Conservation (phyloP, 805 yeast genomes). For the Starmerella riodocensis region DNA sequence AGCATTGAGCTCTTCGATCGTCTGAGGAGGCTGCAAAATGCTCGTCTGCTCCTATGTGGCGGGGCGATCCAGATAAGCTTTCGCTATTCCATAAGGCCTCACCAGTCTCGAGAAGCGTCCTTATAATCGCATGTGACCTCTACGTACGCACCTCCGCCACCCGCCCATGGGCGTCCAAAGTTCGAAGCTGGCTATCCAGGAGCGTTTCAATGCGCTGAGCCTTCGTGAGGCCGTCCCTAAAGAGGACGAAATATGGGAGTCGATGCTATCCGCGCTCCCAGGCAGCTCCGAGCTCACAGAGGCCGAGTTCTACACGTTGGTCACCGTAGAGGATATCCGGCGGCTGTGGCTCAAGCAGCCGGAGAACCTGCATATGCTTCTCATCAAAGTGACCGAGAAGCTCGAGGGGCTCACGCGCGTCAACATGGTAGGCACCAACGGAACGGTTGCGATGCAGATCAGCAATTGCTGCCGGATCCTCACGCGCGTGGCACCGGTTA, state of each 20-base stretch:
- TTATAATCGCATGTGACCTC: too few species aligned
- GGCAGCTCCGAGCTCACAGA: slow-evolving; percentile 37
- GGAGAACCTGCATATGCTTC: slow-evolving; percentile 42
- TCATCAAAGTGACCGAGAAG: slow-evolving; percentile 33
- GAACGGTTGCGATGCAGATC: slow-evolving; percentile 28
- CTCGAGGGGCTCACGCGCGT: slow-evolving; percentile 24
- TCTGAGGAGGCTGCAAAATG: too few species aligned
- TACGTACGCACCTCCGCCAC: too few species aligned
- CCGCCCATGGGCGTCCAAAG: slow-evolving; percentile 71
- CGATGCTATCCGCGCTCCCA: slow-evolving; percentile 39
- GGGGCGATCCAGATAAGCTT: too few species aligned
- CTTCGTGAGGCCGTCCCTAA: slow-evolving; percentile 25
- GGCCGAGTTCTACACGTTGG: slow-evolving; percentile 32
- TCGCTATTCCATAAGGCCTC: too few species aligned
- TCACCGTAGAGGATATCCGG: slow-evolving; percentile 47
- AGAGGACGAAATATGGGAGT: slow-evolving; percentile 27
- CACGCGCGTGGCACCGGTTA: slow-evolving; percentile 50
- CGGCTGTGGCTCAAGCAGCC: slow-evolving; percentile 45
- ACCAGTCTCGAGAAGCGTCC: too few species aligned
- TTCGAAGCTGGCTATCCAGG: slow-evolving; percentile 47
- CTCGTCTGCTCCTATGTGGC: too few species aligned
- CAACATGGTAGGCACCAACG: slow-evolving; percentile 22
- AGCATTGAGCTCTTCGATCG: too few species aligned
- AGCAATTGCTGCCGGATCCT: slow-evolving; percentile 53
- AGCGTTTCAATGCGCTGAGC: slow-evolving; percentile 43